These are phyloP conservation scores for Plasmodium relictum DNA, from an alignment of 169 alveolate genomes.

Conservation along the genomic window DNA sequence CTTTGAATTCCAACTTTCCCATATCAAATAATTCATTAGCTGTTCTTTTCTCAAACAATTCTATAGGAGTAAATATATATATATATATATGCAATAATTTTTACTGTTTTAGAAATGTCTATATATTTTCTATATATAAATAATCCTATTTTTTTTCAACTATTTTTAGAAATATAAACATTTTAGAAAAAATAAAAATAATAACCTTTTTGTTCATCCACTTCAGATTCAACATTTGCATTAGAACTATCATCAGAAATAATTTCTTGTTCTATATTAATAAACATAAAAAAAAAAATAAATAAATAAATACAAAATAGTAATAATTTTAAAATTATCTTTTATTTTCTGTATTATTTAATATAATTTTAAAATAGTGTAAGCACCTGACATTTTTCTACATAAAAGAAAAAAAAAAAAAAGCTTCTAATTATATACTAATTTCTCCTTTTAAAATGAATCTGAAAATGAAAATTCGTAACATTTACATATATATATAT, in stretches of 20 bases:
- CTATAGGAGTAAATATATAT: background rate
- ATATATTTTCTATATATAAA: no score
- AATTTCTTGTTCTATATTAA: conserved; percentile 40
- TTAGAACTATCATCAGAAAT: conserved; percentile 51
- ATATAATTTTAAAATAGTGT: background rate
- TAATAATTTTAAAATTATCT: background rate
- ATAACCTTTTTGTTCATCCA: conserved; percentile 67
- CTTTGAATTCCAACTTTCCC: conserved; percentile 74
- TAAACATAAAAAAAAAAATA: background rate
- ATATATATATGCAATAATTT: background rate
- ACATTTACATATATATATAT: no score
- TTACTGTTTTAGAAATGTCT: no score
- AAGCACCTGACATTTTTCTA: conserved; percentile 59
- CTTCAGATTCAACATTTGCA: conserved; percentile 58
- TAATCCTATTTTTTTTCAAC: no score
- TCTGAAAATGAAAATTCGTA: no score
- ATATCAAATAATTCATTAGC: conserved; percentile 72
- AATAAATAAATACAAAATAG: background rate
- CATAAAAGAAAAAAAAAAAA: conserved; percentile 1
- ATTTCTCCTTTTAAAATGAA: no score
- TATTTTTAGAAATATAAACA: no score
- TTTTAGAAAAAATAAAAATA: background rate
- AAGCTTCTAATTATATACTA: no score
- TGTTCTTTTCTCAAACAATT: conserved; percentile 54
- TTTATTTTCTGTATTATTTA: background rate